Base-by-base conservation (phyloP, 1,139 yeast genomes). In the Saccharomycopsis crataegensis region DNA sequence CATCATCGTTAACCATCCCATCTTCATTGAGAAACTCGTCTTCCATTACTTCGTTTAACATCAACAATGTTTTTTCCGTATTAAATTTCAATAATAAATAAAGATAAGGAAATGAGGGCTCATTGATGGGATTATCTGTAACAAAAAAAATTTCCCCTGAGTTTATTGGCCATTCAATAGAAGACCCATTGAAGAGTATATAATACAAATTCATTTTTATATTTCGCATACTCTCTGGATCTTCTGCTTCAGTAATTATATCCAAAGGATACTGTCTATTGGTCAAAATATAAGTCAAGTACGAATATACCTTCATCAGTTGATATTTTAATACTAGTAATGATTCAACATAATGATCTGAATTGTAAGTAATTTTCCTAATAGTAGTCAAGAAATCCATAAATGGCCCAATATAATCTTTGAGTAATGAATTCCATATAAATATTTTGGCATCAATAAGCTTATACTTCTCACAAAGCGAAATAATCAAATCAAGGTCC, bases 231-330 rank as follows among this genome's bases (percentile, higher is more conserved):
- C 54, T 51, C 59, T 38, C 46, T 1, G 32, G 67, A 40, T 59
- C 63, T 43, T 60, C 67, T 22, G 4, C 28, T 1, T 66, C 68
- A 38, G 84, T 72, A 28, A 66, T 67, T 41, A 71, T 67, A 14
- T 83, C 91, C 0, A 85, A 82, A 0, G 96, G 96, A 64, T 82
- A 90, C 57, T 83, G 83, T 50, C 90, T 70, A 0, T 96, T 94
- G 0, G 90, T 82, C 46, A 88, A 69, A n/a, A 82, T 70, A 61
- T 79, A 83, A 0, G 90, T 74, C 60, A 90, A 65, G 64, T 85
- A 90, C 0, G 82, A 72, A 60, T 72, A 86, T 0, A 80, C 78
- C 58, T 73, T 75, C 12, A 14, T 11, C 14, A 53, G n/a, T 11
- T 14, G 22, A 14, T 31, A 12, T 12, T 33, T 14, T 9, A 32